Evolutionary conservation across 2,329 filamentous ascomycete species (phyloP), one percentile per base, ranked within the genome.

Genomic region (Leptographium procerum): DNA sequence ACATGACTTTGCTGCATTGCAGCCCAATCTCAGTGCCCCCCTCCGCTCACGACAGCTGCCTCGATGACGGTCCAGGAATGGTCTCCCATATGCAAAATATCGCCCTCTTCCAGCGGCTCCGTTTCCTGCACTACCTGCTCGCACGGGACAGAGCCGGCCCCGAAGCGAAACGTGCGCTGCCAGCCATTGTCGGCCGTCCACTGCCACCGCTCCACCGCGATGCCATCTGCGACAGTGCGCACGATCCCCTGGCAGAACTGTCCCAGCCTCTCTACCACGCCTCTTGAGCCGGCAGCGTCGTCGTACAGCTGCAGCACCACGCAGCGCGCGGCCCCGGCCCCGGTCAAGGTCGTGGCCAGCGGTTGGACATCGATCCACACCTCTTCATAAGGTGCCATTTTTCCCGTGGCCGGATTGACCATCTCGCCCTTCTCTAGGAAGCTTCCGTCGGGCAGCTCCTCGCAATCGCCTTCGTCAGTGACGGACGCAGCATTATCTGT

Each of bases 361-460:
- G 69, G 71, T 2, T 70, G 67, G 2, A 75, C 65, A 3, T 69
- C 64, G 2, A 73, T 68, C 86, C 86, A 89, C 2, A 86, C 66
- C 68, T 89, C 86, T 67, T 88, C 85, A 63, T 91, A 89, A 1
- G 71, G 70, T 11, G 76, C 76, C 45, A 75, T 67, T 1, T 65
- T 48, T 0, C 79, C 78, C 1, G 80, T 82, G 1, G 69, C 72
- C 0, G 82, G 82, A 62, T 87, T 83, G 13, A 77, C 69, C 79
- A 86, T 86, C 14, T 65, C 64, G 0, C 85, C 85, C 50, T 71
- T 78, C 67, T 88, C 85, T 6, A 85, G 69, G 9, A 75, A 72
- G 16, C 65, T 66, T 40, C 71, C 70, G 65, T 74, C 67, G 4
- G 69, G 61, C 34, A 73, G 71, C 0, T 73, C 69, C 48, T 75